Evolutionary conservation across 169 alveolate genomes (phyloP), one percentile per base, ranked within the genome.

Genomic region (Cryptosporidium xiaoi): DNA sequence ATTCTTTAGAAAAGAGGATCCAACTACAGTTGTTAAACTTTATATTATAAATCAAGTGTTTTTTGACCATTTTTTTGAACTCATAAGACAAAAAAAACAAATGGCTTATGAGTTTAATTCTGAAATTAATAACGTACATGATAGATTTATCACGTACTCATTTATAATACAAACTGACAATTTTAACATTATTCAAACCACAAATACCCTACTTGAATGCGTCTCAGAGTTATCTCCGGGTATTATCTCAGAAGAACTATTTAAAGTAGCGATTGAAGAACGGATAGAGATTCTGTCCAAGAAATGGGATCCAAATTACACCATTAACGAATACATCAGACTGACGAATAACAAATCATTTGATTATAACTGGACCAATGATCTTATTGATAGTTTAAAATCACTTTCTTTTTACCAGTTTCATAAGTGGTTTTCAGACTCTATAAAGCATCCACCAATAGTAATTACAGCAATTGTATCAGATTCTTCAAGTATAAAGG

Each of bases 71-170:
- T 51, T 69, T 1, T 69, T 69, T 53, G 83, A 69, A 33, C 10
- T 51, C 20, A 27, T 69, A 29, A 69, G 83, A 56, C 83, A 69
- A 53, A 69, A 33, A 40, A 69, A 10, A 24, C 83, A 69, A 33
- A 69, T 69, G 51, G 83, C 83, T 33, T 69, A 69, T 18, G 67
- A 69, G 8, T 51, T 69, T 55, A 69, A 69, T 64, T 51, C 83
- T 2, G 68, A 69, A 10, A 51, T 69, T 16, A 29, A 64, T 12
- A 53, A 69, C 16, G 36, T 69, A 2, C 36, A 44, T 8, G 83
- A 69, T 16, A 51, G 20, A 8, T 27, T 29, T 1, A 24, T 69
- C 20, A 51, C 83, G 1, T 69, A 69, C 24, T 69, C 83, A 27
- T 69, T 69, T 20, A 6, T 55, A 2, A 56, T 69, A 33, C 67